Conservation (phyloP, 2,329 filamentous ascomycete species). For the Xylaria sp. region DNA sequence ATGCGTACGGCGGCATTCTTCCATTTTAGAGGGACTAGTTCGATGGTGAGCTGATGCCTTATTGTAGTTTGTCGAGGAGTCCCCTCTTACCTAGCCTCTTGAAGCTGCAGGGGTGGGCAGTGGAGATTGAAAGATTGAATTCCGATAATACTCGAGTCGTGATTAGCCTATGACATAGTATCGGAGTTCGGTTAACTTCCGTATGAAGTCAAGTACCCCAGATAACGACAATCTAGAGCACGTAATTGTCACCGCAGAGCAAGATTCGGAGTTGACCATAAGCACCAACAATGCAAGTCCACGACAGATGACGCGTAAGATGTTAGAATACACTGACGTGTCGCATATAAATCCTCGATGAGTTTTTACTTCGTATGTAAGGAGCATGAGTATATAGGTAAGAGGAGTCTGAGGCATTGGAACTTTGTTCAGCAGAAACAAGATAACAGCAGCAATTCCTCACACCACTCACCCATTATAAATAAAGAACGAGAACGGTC, state of each 20-base stretch:
- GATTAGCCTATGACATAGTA: conserved; percentile 31
- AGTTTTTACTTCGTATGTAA: not conserved
- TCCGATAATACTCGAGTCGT: conserved; percentile 34
- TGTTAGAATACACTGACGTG: conserved; percentile 9
- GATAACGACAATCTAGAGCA: conserved; percentile 4
- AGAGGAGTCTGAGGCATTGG: conserved; percentile 6
- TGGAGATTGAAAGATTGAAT: conserved; percentile 29
- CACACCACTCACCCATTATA: not conserved
- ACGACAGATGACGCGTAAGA: conserved; percentile 26
- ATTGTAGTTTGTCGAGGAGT: conserved; percentile 34
- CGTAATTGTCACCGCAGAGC: conserved; percentile 26
- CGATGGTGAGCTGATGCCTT: conserved; percentile 24
- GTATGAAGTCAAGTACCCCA: conserved; percentile 19
- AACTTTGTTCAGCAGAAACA: conserved; percentile 1
- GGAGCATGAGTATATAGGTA: conserved; percentile 21
- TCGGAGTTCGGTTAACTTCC: conserved; percentile 40
- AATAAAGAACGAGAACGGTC: not conserved
- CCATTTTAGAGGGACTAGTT: conserved; percentile 30
- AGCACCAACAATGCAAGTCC: conserved; percentile 26
- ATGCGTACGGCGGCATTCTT: conserved; percentile 32
- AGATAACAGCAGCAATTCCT: conserved; percentile 6
- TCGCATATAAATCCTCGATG: not conserved
- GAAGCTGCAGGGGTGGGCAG: conserved; percentile 13
- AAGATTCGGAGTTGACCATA: conserved; percentile 15
- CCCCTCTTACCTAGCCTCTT: conserved; percentile 18